These are phyloP conservation scores for Sporothrix dimorphospora DNA, from an alignment of 2,329 filamentous ascomycete species.

Conservation along the genomic window DNA sequence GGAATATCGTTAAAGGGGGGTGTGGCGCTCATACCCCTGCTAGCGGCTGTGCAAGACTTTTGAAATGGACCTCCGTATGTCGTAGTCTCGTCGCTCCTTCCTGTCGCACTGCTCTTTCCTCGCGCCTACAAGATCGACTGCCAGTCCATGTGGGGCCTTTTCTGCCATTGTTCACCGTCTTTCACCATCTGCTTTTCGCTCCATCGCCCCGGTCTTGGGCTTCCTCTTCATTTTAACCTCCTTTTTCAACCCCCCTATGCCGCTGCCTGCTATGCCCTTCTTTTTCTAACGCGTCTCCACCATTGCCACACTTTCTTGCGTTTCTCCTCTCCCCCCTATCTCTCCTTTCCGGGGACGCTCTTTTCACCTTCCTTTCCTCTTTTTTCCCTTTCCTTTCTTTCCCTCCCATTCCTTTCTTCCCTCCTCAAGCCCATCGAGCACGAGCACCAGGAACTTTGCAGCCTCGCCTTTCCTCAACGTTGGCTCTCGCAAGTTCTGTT, in stretches of 20 bases:
- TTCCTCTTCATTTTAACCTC: slow-evolving; percentile 26
- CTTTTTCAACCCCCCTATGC: slow-evolving; percentile 24
- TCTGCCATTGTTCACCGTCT: slow-evolving; percentile 29
- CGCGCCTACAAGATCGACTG: neutral
- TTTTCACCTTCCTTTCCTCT: neutral
- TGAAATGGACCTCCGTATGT: too few species aligned
- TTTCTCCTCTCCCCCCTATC: slow-evolving; percentile 32
- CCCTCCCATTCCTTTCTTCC: neutral
- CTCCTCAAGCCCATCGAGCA: neutral
- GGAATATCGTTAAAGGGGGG: too few species aligned
- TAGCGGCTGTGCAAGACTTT: too few species aligned
- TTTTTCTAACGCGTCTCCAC: slow-evolving; percentile 29
- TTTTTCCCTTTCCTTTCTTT: neutral
- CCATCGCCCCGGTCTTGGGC: neutral
- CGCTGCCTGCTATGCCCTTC: slow-evolving; percentile 21
- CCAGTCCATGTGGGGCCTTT: slow-evolving; percentile 26
- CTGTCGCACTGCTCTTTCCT: neutral
- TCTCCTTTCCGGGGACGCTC: slow-evolving; percentile 22
- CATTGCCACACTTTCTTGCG: slow-evolving; percentile 31
- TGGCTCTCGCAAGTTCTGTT: slow-evolving; percentile 1
- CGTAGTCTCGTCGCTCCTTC: neutral
- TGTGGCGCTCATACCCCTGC: too few species aligned
- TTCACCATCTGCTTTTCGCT: slow-evolving; percentile 10
- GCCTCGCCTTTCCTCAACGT: neutral
- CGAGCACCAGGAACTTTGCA: slow-evolving; percentile 3